Conservation (phyloP, 1,284 basidiomycete species). For the Earliella scabrosa region DNA sequence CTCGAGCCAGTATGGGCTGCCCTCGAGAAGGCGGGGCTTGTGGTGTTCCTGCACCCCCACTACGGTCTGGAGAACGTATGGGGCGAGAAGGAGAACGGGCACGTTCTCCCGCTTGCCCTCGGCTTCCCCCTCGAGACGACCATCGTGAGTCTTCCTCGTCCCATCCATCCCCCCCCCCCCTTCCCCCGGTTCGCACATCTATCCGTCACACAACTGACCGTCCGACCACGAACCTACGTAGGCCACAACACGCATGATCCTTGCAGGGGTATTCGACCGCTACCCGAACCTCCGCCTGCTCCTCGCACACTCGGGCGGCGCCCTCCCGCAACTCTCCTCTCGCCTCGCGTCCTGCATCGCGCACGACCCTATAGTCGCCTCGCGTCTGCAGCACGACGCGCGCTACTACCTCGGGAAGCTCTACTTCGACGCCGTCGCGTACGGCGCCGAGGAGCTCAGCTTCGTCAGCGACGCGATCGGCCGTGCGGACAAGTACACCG, state of each 20-base stretch:
- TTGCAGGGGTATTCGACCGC: slow-evolving; percentile 80
- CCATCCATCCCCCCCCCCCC: background rate
- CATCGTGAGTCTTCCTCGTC: slow-evolving; percentile 54
- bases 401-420: slow-evolving; percentile 81
- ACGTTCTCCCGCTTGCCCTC: slow-evolving; percentile 83
- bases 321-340: slow-evolving; percentile 80
- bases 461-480: slow-evolving; percentile 74
- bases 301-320: slow-evolving; percentile 85
- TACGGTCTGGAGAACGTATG: slow-evolving; percentile 77
- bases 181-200: slow-evolving; percentile 8
- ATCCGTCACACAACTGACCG: background rate
- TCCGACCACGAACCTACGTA: slow-evolving; percentile 32
- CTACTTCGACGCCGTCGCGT: slow-evolving; percentile 83
- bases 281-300: slow-evolving; percentile 75
- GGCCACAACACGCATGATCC: slow-evolving; percentile 81
- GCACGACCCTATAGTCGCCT: slow-evolving; percentile 80
- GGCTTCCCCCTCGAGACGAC: slow-evolving; percentile 92
- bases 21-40: slow-evolving; percentile 66
- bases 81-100: slow-evolving; percentile 79
- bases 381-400: slow-evolving; percentile 79
- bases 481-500: slow-evolving; percentile 57
- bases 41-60: slow-evolving; percentile 84
- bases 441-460: slow-evolving; percentile 81
- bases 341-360: slow-evolving; percentile 82
- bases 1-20: slow-evolving; percentile 82